Evolutionary conservation across 306 rosid genomes (phyloP), one percentile per base, ranked within the genome.

Genomic region (Rosa persica): DNA sequence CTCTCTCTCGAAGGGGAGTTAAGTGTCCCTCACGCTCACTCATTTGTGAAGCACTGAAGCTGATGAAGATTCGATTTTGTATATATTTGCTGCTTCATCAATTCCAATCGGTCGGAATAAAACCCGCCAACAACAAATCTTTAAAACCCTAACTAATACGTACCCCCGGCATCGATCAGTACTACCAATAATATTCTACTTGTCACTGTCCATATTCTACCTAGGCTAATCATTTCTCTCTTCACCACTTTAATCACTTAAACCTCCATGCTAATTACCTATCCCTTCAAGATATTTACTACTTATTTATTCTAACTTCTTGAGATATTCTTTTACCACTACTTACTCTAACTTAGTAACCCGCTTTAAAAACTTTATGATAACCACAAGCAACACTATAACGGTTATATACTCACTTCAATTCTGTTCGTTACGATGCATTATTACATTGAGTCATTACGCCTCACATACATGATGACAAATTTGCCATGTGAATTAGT

Each of bases 21-120:
- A 2, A 30, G 66, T 61, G 73, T 66, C 54, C 60, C 67, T 61
- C 49, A 19, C 34, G 55, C 73, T 65, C 57, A 40, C 60, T 81
- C 36, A 77, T 75, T 6, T 76, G 74, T 69, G 67, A 77, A n/a
- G n/a, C n/a, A n/a, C n/a, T n/a, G n/a, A n/a, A 78, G 69, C 69
- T 71, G 44, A 27, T 43, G 19, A 81, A 83, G 78, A 87, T 85
- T 87, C 76, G 36, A 70, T 85, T 78, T 17, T 67, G 58, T 74
- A 49, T 78, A 12, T 20, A 42, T 40, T 5, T 40, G 47, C 47
- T 73, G 78, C 80, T 81, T 83, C 87, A 67, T 79, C 83, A 85
- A 79, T 85, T 81, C 86, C 85, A 83, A 72, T 76, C 82, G 92
- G 96, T 89, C 94, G 92, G 91, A 86, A 88, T 73, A 89, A 87